Evolutionary conservation across 495 filamentous ascomycete genomes (phyloP).

Genomic region (Aspergillus panamensis): DNA sequence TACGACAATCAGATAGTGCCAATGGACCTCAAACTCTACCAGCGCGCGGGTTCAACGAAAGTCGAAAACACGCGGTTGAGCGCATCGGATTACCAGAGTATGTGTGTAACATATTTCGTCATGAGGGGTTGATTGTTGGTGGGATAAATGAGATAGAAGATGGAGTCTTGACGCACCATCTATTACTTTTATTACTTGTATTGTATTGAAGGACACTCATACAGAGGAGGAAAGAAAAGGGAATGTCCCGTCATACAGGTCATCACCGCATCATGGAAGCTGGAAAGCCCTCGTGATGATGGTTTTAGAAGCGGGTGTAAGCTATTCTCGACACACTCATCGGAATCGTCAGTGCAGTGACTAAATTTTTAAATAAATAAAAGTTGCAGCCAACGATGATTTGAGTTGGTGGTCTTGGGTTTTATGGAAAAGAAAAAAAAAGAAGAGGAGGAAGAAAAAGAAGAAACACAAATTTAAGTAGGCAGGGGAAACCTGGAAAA

Average conservation of each 20-base stretch:
- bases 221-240: too few relatives aligned
- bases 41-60: conserved; percentile 32
- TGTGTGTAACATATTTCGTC: conserved; percentile 53
- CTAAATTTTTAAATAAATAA: conserved; percentile 27
- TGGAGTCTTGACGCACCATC: conserved; percentile 13
- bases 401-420: conserved; percentile 88
- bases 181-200: not conserved
- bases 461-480: conserved; percentile 14
- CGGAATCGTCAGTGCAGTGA: conserved; percentile 80
- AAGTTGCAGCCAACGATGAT: conserved; percentile 73
- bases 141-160: not conserved
- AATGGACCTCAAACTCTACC: conserved; percentile 67
- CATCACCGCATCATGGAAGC: conserved; percentile 98
- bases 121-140: conserved; percentile 25
- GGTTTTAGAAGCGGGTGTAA: conserved; percentile 90
- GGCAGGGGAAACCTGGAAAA: conserved; percentile 28
- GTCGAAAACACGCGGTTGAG: conserved; percentile 57
- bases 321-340: conserved; percentile 81
- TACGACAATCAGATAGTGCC: conserved; percentile 64
- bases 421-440: conserved; percentile 40
- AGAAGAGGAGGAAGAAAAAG: conserved; percentile 21
- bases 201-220: not conserved
- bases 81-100: conserved; percentile 80
- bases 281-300: conserved; percentile 91
- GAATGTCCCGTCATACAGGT: conserved; percentile 85